These are phyloP conservation scores for Eucalyptus paniculata DNA, from an alignment of 345 rosid genomes.

Conservation along the genomic window DNA sequence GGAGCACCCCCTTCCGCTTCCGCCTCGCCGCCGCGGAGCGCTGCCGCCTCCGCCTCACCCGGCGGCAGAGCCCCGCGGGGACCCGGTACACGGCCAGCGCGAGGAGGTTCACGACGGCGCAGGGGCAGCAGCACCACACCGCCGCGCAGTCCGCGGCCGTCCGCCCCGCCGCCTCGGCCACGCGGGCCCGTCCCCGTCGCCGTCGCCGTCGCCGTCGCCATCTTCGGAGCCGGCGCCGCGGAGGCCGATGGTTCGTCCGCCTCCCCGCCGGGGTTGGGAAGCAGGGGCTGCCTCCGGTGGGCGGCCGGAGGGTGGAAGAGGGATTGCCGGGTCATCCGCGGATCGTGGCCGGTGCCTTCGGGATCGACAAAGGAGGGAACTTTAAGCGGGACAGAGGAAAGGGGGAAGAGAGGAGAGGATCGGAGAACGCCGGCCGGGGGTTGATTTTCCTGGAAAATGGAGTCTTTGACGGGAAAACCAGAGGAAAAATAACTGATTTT, in stretches of 20 bases:
- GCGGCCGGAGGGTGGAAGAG: slow-evolving; percentile 5
- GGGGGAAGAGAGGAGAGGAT: background rate
- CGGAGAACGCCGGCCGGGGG: background rate
- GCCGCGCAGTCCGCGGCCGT: slow-evolving; percentile 67
- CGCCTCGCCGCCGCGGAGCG: slow-evolving; percentile 3
- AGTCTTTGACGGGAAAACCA: background rate
- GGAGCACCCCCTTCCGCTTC: slow-evolving; percentile 4
- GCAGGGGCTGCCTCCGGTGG: background rate
- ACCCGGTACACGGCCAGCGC: slow-evolving; percentile 48
- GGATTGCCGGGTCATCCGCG: slow-evolving; percentile 14
- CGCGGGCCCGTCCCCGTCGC: background rate
- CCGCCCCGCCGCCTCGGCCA: slow-evolving; percentile 52
- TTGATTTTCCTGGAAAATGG: background rate
- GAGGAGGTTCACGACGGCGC: slow-evolving; percentile 41
- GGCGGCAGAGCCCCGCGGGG: slow-evolving; percentile 53
- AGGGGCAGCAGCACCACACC: slow-evolving; percentile 63
- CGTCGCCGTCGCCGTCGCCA: background rate
- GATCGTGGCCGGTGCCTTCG: background rate
- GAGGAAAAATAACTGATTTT: background rate
- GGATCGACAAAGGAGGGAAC: background rate
- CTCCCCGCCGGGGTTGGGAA: background rate
- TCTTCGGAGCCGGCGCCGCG: background rate
- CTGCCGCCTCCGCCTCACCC: slow-evolving; percentile 29
- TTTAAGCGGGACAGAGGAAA: background rate
- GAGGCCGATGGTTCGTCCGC: background rate